Evolutionary conservation across 2,329 filamentous ascomycete species (phyloP).

Genomic region (Cyphellophora attinorum): DNA sequence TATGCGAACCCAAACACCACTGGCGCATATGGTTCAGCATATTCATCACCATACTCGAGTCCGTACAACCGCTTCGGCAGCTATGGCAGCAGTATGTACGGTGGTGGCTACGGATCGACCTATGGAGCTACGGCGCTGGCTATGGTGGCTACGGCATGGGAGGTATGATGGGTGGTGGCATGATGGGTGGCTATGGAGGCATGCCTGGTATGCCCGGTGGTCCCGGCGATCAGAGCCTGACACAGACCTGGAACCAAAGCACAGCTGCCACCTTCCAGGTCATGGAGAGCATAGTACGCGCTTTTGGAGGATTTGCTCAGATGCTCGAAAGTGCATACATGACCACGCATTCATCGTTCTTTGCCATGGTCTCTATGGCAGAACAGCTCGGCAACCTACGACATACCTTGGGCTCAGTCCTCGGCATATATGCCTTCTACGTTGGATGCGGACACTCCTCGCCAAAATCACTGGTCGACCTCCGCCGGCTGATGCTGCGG

Average conservation of each 20-base stretch:
- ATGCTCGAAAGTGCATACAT: conserved; percentile 99
- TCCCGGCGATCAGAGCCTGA: conserved; percentile 66
- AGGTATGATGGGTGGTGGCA: conserved; percentile 29
- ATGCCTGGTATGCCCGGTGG: conserved; percentile 60
- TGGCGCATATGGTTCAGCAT: conserved; percentile 32
- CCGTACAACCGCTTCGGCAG: conserved; percentile 44
- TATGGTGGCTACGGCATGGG: conserved; percentile 38
- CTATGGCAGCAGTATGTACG: conserved; percentile 33
- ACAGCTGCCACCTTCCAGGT: conserved; percentile 97
- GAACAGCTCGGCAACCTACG: conserved; percentile 93
- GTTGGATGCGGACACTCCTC: conserved; percentile 85
- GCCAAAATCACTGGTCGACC: conserved; percentile 90
- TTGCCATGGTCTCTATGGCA: conserved; percentile 96
- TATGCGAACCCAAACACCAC: conserved; percentile 56
- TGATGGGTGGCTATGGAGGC: conserved; percentile 32
- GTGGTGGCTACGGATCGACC: conserved; percentile 21
- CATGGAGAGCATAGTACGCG: conserved; percentile 91
- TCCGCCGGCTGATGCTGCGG: conserved; percentile 73
- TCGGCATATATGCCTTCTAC: conserved; percentile 95
- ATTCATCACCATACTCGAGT: conserved; percentile 42
- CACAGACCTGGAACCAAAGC: conserved; percentile 88
- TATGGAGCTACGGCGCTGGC: conserved; percentile 26
- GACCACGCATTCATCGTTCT: conserved; percentile 98
- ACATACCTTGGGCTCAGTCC: conserved; percentile 82
- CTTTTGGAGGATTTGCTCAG: conserved; percentile 95